Base-by-base conservation (phyloP, 495 filamentous ascomycete species). In the Clavariopsis aquatica region DNA sequence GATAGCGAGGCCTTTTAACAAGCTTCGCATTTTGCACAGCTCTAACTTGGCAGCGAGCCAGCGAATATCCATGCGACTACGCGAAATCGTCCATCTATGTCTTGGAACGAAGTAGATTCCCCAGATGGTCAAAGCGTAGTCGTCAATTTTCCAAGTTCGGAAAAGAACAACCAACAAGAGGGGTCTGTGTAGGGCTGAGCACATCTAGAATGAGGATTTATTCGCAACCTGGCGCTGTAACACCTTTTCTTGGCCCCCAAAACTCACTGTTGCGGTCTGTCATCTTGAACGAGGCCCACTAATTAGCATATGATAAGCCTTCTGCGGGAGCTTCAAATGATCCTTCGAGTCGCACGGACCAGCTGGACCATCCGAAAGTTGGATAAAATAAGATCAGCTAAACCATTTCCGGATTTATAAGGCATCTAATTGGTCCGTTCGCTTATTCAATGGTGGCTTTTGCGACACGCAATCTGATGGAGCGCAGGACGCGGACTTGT, bases 371-470 rank as follows among this genome's bases (percentile, higher is more conserved):
- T 43, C 15, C 38, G 38, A 6, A 36, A 9, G 15, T 31, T 20
- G 10, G 41, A 49, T 47, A 51, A 49, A 45, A 43, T 49, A 58
- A 47, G 34, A 53, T 24, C 62, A 45, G 54, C 62, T 65, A 65
- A 53, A 31, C 62, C 62, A 9, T 8, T 52, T 53, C 27, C 8
- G 47, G 54, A n/a, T 22, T 19, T 13, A 8, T 1, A n/a, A 29
- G 12, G 45, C 8, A 5, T 58, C 17, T 64, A 55, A 69, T 69
- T 69, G 60, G 66, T 28, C 47, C 10, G 56, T 54, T 69, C 66
- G 66, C 26, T 54, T 59, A 34, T 29, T 26, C 19, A 23, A 22
- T 29, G 22, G 55, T 19, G 38, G 60, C 36, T 57, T 56, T 36
- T 43, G 23, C 22, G 49, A 62, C 31, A 49, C 59, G 59, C 51